A percentile compares a stretch with the other conserved stretches of the same genome.
Evolutionary conservation across 2,329 filamentous ascomycete species (phyloP).

Genomic region (Aspergillus niger): DNA sequence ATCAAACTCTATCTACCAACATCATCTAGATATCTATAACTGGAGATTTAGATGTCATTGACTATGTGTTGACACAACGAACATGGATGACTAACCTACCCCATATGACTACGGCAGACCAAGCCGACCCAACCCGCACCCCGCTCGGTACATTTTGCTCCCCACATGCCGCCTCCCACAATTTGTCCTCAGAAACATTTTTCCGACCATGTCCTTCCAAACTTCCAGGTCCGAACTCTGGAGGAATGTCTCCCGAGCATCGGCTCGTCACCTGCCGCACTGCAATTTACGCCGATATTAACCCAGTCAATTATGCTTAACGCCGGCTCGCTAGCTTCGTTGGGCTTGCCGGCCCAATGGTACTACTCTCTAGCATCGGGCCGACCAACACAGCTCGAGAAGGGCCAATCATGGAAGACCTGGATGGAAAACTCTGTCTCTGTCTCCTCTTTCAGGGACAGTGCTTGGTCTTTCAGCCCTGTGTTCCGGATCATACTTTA

Average conservation of each 20-base stretch:
- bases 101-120: neutral
- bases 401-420: too few relatives aligned
- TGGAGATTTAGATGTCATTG: too few relatives aligned
- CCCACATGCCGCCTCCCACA: neutral
- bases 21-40: too few relatives aligned
- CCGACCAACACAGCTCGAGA: neutral
- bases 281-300: neutral
- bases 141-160: neutral
- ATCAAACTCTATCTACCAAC: too few relatives aligned
- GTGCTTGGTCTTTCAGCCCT: neutral
- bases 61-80: too few relatives aligned
- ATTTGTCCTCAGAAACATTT: neutral
- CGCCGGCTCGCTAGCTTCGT: neutral
- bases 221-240: neutral
- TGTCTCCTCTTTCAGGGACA: neutral
- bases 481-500: too few relatives aligned
- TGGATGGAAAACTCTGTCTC: neutral
- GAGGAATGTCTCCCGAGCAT: neutral
- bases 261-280: neutral
- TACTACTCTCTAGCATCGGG: neutral
- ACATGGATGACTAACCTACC: neutral
- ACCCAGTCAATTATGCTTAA: neutral
- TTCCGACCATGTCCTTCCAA: neutral
- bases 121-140: too few relatives aligned
- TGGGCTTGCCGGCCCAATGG: neutral